phyloP scores from a whole-genome alignment of 1,284 basidiomycete genomes.

The Malassezia sp. region DNA sequence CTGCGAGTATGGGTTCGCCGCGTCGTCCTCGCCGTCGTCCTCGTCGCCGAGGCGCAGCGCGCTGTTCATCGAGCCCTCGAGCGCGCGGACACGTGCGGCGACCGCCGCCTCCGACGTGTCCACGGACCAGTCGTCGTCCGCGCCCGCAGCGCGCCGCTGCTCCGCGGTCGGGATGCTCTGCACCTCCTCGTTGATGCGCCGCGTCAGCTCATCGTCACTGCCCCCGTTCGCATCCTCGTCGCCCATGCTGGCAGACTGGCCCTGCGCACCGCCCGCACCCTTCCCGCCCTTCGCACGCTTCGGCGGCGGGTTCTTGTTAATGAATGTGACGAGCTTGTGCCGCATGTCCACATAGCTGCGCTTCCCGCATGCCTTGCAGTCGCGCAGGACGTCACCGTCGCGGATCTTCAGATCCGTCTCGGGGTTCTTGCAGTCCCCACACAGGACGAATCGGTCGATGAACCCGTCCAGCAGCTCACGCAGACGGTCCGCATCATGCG shows the following conservation, averaged over 20 bases:
- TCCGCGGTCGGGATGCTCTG: constrained; percentile 49
- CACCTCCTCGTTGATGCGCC: constrained; percentile 52
- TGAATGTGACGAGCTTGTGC: constrained; percentile 92
- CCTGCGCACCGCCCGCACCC: constrained; percentile 49
- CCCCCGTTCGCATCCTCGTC: constrained; percentile 35
- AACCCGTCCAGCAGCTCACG: constrained; percentile 91
- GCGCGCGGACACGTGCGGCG: constrained; percentile 66
- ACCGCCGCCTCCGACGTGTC: constrained; percentile 87
- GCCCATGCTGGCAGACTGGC: constrained; percentile 48
- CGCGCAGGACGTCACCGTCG: constrained; percentile 71
- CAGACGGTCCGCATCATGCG: constrained; percentile 79
- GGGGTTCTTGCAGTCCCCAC: constrained; percentile 95
- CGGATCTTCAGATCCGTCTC: constrained; percentile 91
- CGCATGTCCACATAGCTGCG: constrained; percentile 87
- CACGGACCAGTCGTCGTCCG: constrained; percentile 68
- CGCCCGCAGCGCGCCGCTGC: constrained; percentile 49
- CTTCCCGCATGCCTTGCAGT: constrained; percentile 97
- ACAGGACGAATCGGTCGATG: constrained; percentile 92
- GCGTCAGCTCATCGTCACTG: constrained; percentile 49
- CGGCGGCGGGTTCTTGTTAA: constrained; percentile 87
- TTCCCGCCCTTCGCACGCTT: constrained; percentile 50
- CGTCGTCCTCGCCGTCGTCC: constrained; percentile 58
- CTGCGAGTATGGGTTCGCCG: constrained; percentile 59
- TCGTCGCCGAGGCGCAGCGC: constrained; percentile 57
- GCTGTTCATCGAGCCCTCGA: constrained; percentile 58